Base-by-base conservation (phyloP, 106 monocot genomes). In the Phalaenopsis aphrodite region DNA sequence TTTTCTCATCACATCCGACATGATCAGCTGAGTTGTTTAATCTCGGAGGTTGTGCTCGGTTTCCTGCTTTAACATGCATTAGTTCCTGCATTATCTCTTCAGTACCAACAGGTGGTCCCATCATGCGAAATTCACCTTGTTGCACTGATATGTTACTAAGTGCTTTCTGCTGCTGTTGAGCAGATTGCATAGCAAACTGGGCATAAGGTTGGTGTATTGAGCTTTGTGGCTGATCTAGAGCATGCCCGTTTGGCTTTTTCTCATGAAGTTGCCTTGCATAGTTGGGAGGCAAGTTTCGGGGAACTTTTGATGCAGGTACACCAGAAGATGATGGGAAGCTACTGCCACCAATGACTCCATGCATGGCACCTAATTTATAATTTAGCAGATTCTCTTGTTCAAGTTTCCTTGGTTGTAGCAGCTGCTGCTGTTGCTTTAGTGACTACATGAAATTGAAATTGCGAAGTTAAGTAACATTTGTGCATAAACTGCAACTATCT, bases 51-150 rank as follows among this genome's bases (percentile, higher is more conserved):
- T 88, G 92, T 48, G 77, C 61, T 86, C 90, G 87, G 77, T 74
- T 86, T 11, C 84, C 82, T 8, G 84, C 84, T 74, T 91, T 89
- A 73, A 83, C 78, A 69, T 89, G 80, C 82, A 88, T 88, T 41
- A 94, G 79, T 14, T 95, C 94, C 84, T 95, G 98, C 85, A 95
- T 89, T 48, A 87, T 42, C 30, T 91, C 95, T 52, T 93, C 85
- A 42, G 85, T 87, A 75, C 85, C 87, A 36, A 72, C 73, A 75
- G 86, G 81, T 19, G 82, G 67, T 8, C 85, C 79, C 67, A 81
- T 83, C 77, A 82, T 81, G 42, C 56, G 77, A 75, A 86, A 77
- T 78, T 84, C 90, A 42, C 80, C 79, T 41, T 91, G 90, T 46
- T 88, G 90, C 19, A 76, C 56, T 72, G 83, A 81, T 30, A 82